These are phyloP conservation scores for Cercospora sesami DNA, from an alignment of 2,329 filamentous ascomycete species.

Conservation along the genomic window DNA sequence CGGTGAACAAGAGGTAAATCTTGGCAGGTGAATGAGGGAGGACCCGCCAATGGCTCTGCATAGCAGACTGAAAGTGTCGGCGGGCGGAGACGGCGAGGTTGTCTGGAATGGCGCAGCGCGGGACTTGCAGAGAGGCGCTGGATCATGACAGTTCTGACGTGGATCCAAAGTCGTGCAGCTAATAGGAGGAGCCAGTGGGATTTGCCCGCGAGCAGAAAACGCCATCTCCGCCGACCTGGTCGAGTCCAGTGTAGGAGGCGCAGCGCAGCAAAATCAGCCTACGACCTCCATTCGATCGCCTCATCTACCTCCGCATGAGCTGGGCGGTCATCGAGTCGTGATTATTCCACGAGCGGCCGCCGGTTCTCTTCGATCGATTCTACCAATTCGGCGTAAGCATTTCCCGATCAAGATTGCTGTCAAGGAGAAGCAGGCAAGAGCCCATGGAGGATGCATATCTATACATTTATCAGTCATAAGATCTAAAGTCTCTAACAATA, in stretches of 20 bases:
- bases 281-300: neutral
- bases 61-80: neutral
- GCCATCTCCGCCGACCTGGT: neutral
- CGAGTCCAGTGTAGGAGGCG: neutral
- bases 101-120: neutral
- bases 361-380: neutral
- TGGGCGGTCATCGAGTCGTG: neutral
- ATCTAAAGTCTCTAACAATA: constrained; percentile 10
- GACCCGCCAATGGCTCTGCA: neutral
- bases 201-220: neutral
- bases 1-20: neutral
- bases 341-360: neutral
- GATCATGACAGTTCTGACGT: neutral
- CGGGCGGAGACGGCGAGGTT: neutral
- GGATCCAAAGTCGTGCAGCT: neutral
- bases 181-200: neutral
- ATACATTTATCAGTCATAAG: neutral
- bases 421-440: neutral
- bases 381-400: neutral
- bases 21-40: neutral
- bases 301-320: neutral
- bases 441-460: neutral
- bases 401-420: neutral
- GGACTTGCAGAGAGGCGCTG: neutral
- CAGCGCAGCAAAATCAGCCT: neutral